Evolutionary conservation across 805 yeast genomes (phyloP), one percentile per base, ranked within the genome.

Genomic region (Teunomyces panamensis): DNA sequence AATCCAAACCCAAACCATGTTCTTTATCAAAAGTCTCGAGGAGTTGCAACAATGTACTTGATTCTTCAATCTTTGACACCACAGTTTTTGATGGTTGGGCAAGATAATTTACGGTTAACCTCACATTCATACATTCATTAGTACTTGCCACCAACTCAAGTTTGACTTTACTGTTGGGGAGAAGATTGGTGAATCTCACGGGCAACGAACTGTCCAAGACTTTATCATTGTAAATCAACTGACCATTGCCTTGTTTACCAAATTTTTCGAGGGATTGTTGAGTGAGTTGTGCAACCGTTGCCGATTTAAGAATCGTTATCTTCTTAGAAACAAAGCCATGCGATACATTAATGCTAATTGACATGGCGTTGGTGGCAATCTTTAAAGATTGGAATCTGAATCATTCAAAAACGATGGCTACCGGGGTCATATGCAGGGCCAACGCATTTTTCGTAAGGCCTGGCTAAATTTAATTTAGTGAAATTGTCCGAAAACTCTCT

Each of bases 151-250:
- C 47, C 10, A 56, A 42, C 44, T 49, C 49, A 14, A 72, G 53
- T 13, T 46, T 49, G 26, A 73, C 49, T 48, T 65, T 71, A 32
- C 71, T 57, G 46, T 71, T 72, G 49, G 65, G 71, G 17, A 60
- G 49, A 20, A 73, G 53, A 27, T 55, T 61, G 11, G 71, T 60
- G 36, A 67, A 59, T 41, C 73, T 52, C 7, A 73, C 43, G 1
- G 74, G 69, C 24, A 67, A 56, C 13, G 67, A 49, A 3, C 55
- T 48, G 46, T 73, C 75, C 16, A 72, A 50, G 9, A 44, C 55
- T 46, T 67, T 68, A 47, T 60, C 58, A 39, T 66, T 62, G 50
- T 61, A 51, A n/a, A 36, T 30, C 39, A 71, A 51, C 13, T 54
- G 53, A 5, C 70, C 74, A n/a, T 46, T 50, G 16, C 46, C 41